Evolutionary conservation across 176 grass and related monocot species (phyloP).

Genomic region (Avena eriantha): DNA sequence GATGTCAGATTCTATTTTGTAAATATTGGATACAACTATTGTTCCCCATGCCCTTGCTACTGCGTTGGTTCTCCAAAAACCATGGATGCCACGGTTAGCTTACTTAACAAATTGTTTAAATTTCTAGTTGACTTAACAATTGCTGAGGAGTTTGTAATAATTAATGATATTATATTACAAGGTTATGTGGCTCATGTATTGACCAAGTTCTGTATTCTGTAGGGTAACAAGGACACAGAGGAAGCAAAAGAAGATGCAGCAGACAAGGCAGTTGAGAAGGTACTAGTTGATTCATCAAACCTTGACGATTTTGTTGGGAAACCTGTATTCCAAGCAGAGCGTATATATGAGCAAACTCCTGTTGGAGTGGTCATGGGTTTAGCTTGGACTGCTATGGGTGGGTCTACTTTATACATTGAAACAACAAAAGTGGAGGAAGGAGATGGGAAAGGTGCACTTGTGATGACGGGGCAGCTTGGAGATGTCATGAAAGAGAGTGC

Average conservation of each 20-base stretch:
- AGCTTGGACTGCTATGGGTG: slow-evolving; percentile 95
- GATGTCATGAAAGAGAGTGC: slow-evolving; percentile 99
- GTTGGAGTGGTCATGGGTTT: slow-evolving; percentile 97
- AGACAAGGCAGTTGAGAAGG: slow-evolving; percentile 62
- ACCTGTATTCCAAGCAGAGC: slow-evolving; percentile 95
- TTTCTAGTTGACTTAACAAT: slow-evolving; percentile 10
- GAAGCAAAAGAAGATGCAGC: slow-evolving; percentile 39
- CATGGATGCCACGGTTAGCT: slow-evolving; percentile 16
- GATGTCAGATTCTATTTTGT: slow-evolving; percentile 3
- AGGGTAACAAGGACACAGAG: slow-evolving; percentile 47
- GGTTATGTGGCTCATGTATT: slow-evolving; percentile 15
- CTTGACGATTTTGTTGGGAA: slow-evolving; percentile 92
- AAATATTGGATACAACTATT: background rate
- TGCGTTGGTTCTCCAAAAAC: background rate
- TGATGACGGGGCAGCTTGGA: slow-evolving; percentile 93
- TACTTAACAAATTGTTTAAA: slow-evolving; percentile 22
- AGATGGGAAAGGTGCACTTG: slow-evolving; percentile 86
- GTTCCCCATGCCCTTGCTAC: background rate
- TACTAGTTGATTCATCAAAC: slow-evolving; percentile 71
- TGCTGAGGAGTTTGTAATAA: background rate
- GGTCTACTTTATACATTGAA: slow-evolving; percentile 88
- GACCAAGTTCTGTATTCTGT: slow-evolving; percentile 34
- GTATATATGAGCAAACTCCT: slow-evolving; percentile 90
- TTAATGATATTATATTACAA: background rate
- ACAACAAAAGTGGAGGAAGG: slow-evolving; percentile 79